Evolutionary conservation across 1,139 yeast genomes (phyloP), one percentile per base, ranked within the genome.

Genomic region (Saccharomyces pastorianus): DNA sequence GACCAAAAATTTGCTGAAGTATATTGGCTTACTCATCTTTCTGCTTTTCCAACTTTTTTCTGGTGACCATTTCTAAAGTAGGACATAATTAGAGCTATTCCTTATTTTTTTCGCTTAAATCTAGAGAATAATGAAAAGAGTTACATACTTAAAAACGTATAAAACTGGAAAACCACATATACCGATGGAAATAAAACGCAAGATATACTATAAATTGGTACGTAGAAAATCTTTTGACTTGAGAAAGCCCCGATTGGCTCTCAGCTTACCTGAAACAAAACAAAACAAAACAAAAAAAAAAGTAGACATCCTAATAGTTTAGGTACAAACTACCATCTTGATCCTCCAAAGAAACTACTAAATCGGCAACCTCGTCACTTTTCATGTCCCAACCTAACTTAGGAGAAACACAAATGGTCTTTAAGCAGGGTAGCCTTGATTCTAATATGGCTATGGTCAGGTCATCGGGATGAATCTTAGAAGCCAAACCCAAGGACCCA

Each of bases 361-460:
- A 68, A 56, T 82, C 88, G 47, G 73, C 73, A 52, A 91, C 85
- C 56, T 84, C 85, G 49, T 84, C 90, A 53, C 86, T 80, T 47
- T 79, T 75, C 44, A 89, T 83, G 65, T 87, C 84, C 99, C 99
- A 93, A 4, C 97, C 96, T 48, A 93, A 72, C 68, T 85, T 84
- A 26, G 85, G 80, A 20, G 95, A 85, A 51, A 90, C 78, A 50
- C 85, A 76, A 2, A 93, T 74, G 52, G 78, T 79, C 58, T 78
- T 76, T 63, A 93, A 73, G 48, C 74, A 61, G 0, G 96, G 96
- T 25, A 93, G 71, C 61, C 96, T 74, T 9, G 81, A 84, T 57
- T 90, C 97, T 63, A 82, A 78, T 20, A 91, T 72, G 0, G 98
- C 97, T 52, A 90, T 78, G 0, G 95, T 88, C 58, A 93, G 74